Evolutionary conservation across 805 yeast genomes (phyloP).

Genomic region (Candida easanensis): DNA sequence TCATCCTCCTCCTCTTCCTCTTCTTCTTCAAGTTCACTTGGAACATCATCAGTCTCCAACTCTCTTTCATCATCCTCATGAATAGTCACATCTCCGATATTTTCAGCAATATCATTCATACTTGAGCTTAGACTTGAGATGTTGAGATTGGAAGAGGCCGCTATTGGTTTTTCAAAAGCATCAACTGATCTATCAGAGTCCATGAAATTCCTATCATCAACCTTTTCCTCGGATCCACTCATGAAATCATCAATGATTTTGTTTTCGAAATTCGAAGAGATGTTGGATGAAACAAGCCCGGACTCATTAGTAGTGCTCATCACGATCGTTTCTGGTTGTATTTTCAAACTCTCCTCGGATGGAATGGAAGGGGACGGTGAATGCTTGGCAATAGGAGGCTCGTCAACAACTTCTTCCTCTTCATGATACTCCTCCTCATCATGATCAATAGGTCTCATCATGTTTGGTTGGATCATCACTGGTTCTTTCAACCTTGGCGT

Average conservation of each 20-base stretch:
- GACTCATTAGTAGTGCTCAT: neutral
- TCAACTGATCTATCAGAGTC: slow-evolving; percentile 9
- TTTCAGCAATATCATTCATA: slow-evolving; percentile 20
- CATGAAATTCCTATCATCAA: slow-evolving; percentile 8
- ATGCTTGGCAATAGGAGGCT: no score
- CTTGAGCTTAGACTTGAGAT: slow-evolving; percentile 24
- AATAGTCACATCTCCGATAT: slow-evolving; percentile 26
- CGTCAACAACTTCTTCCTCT: neutral
- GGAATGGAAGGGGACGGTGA: no score
- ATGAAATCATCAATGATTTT: slow-evolving; percentile 26
- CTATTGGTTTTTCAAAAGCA: slow-evolving; percentile 26
- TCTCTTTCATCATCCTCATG: slow-evolving; percentile 16
- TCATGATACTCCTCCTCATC: slow-evolving; percentile 1
- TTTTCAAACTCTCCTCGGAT: no score
- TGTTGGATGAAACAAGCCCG: slow-evolving; percentile 15
- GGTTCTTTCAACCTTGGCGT: slow-evolving; percentile 11
- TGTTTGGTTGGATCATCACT: slow-evolving; percentile 12
- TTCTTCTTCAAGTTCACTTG: neutral
- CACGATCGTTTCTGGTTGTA: neutral
- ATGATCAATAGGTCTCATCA: slow-evolving; percentile 5
- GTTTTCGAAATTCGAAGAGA: slow-evolving; percentile 26
- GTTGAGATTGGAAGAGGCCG: slow-evolving; percentile 28
- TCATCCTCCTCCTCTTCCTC: neutral
- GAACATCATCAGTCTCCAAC: slow-evolving; percentile 11
- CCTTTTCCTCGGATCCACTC: slow-evolving; percentile 20